Base-by-base conservation (phyloP, 306 rosid genomes). In the Prunus padus region DNA sequence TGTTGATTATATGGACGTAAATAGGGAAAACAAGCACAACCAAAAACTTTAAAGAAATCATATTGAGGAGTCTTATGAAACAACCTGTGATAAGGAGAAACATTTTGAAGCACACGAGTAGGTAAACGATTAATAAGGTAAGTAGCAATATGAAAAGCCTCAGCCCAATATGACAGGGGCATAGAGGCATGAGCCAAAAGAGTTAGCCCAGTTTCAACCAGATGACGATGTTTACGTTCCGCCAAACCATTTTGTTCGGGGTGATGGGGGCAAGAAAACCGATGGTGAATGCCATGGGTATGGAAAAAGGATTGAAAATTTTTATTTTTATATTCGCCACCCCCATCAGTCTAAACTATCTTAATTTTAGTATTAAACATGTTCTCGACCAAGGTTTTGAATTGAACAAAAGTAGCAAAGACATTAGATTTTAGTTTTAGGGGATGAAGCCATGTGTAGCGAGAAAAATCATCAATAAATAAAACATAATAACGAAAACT, bases 271-370 rank as follows among this genome's bases (percentile, higher is more conserved):
- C 67, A 42, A 0, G 71, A 4, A 19, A 14, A 37, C 0, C 30
- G 14, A 40, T 30, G 46, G 0, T 9, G 19, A n/a, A 66, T 66
- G 3, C 30, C 71, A 10, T 23, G 20, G 2, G 1, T 42, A 0
- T 8, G 0, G 2, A 16, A 66, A 1, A 42, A n/a, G 0, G 1
- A 4, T 18, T 1, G 0, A 42, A 14, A 1, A 1, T 2, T 4
- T 1, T 37, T 11, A 11, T 12, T n/a, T 11, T 18, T 11, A 19
- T 37, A 66, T n/a, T 66, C 54, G 3, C 72, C 55, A 8, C 72
- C 72, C 3, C 40, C 15, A 45, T 67, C 37, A 2, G 12, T 3
- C 12, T 67, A 20, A 2, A 67, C 1, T 0, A 0, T 6, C 10
- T 44, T 19, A 0, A 66, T 44, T 13, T 44, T 45, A 0, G 12